Evolutionary conservation across 371 early-diverging fungal genomes (phyloP).

Genomic region (Choanephora cucurbitarum): DNA sequence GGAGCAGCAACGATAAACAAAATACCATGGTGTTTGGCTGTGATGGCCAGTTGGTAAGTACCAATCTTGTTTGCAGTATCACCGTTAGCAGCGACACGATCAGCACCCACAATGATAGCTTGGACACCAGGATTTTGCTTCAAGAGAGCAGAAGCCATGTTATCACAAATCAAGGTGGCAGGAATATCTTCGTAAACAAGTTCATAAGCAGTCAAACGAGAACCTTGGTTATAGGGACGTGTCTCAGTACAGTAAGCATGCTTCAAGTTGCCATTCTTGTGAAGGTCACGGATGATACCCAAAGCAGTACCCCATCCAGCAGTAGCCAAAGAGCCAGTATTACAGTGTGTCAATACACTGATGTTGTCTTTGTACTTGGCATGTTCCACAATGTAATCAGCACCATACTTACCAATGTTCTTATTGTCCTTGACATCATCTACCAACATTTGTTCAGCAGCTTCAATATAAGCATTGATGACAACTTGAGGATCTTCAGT

Average conservation of each 20-base stretch:
- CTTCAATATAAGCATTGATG: constrained; percentile 63
- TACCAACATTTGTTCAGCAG: constrained; percentile 84
- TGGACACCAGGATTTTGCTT: constrained; percentile 53
- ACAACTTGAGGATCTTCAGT: constrained; percentile 40
- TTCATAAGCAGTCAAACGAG: constrained; percentile 93
- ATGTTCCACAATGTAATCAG: constrained; percentile 59
- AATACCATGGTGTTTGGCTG: constrained; percentile 83
- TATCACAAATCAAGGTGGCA: constrained; percentile 88
- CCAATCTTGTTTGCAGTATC: constrained; percentile 99
- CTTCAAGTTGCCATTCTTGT: constrained; percentile 54
- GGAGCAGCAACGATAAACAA: constrained; percentile 96
- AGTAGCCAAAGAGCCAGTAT: constrained; percentile 90
- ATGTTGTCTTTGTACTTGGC: constrained; percentile 46
- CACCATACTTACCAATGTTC: constrained; percentile 86
- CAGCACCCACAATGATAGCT: constrained; percentile 96
- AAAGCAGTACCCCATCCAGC: constrained; percentile 89
- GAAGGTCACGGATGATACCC: constrained; percentile 85
- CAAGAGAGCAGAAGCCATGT: constrained; percentile 87
- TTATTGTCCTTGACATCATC: constrained; percentile 88
- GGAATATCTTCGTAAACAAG: constrained; percentile 92
- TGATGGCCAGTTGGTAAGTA: constrained; percentile 93
- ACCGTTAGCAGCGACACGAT: constrained; percentile 94
- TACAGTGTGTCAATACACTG: constrained; percentile 92
- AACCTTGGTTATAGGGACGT: constrained; percentile 96
- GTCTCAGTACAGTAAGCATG: constrained; percentile 96